Base-by-base conservation (phyloP, 2,329 filamentous ascomycete species). In the Diplodia intermedia region DNA sequence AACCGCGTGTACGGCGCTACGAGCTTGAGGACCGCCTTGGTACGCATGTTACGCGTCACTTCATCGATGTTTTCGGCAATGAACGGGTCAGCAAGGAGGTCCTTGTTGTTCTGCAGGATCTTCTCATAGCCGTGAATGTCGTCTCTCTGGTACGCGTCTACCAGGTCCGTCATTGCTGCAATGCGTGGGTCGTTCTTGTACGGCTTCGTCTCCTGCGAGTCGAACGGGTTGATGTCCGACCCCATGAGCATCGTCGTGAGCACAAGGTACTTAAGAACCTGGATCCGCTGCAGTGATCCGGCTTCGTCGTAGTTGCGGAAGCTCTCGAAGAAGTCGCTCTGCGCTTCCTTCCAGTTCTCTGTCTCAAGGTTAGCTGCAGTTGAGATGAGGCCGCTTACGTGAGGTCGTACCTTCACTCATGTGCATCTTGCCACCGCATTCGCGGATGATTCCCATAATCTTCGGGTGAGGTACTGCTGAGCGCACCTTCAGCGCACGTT, bases 51-150 rank as follows among this genome's bases (percentile, higher is more conserved):
- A 53, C 95, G 91, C 65, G 94, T 99, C 68, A 99, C 94, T 81
- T 99, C 95, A 79, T 98, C 95, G 73, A 99, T 99, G 78, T 99
- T 98, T 81, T 98, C 95, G 33, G 94, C 94, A 73, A 99, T 99
- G 82, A 98, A 99, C 0, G 92, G 90, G 78, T 99, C 95, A 14
- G 90, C 89, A 49, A 98, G 85, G 31, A 99, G 89, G 76, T 97
- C 95, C 75, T 90, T 90, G 82, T 97, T 96, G 75, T 89, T 89
- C 74, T 92, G 89, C 67, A 99, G 84, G 47, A 97, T 93, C 66
- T 87, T 89, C 80, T 97, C 93, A 80, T 99, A 99, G 72, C 88
- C 86, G 77, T 94, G 91, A 72, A 99, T 94, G 77, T 98, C 94
- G 75, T 98, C 94, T 68, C 91, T 89, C 81, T 98, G 95, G 79